A percentile compares a stretch with the other conserved stretches of the same genome.
phyloP scores from a whole-genome alignment of 2,329 filamentous ascomycete genomes.

The Dryadomyces sulphureus region DNA sequence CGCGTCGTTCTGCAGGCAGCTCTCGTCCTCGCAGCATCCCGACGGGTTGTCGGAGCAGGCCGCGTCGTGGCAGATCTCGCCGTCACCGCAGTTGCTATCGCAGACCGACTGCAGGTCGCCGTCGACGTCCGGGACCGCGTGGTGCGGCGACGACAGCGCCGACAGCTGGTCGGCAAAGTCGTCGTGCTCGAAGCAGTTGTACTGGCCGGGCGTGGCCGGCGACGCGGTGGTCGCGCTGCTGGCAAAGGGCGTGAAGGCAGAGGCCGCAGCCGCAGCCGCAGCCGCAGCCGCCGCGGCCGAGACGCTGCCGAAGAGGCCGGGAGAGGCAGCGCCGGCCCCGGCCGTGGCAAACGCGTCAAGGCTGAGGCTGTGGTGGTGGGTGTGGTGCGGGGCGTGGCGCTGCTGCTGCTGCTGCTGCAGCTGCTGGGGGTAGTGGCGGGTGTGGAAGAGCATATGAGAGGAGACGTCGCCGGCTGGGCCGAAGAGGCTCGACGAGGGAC shows the following conservation, averaged over 20 bases:
- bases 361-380: background rate
- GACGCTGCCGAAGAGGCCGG: background rate
- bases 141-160: constrained; percentile 6
- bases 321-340: background rate
- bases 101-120: constrained; percentile 8
- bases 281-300: no score
- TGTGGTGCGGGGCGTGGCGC: background rate
- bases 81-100: constrained; percentile 11
- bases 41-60: constrained; percentile 10
- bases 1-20: constrained; percentile 5
- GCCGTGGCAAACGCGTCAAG: background rate
- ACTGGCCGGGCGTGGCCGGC: background rate
- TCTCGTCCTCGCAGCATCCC: constrained; percentile 12
- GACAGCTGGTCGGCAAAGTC: constrained; percentile 9
- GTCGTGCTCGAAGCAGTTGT: background rate
- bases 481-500: constrained; percentile 4
- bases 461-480: constrained; percentile 1
- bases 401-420: background rate
- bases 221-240: background rate
- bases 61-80: constrained; percentile 10
- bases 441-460: constrained; percentile 10
- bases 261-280: background rate
- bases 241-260: background rate
- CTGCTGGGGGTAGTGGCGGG: constrained; percentile 6
- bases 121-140: background rate